Base-by-base conservation (phyloP, 2,329 filamentous ascomycete genomes). In the Zasmidium angulare region DNA sequence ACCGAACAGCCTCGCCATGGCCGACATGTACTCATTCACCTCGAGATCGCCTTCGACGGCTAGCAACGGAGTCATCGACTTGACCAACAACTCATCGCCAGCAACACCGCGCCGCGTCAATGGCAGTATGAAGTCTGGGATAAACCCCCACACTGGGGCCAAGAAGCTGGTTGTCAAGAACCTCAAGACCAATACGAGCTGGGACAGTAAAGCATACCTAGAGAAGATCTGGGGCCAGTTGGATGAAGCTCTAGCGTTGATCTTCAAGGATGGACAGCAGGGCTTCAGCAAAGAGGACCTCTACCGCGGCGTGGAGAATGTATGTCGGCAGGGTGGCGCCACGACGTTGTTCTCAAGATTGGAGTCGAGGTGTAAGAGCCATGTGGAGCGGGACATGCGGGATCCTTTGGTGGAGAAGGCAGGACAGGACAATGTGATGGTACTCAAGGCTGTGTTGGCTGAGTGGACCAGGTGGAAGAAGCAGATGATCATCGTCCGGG, bases 111-210 rank as follows among this genome's bases (percentile, higher is more conserved):
- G 66, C 20, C 60, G 65, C 22, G 47, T 65, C 26, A 65, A 64
- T 60, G 69, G 75, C 66, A 63, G 64, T 19, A 43, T 64, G 55
- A 78, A 55, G 26, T 43, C 57, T 47, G 67, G 79, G 53, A 90
- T 93, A 71, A 89, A 89, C 66, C 87, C 91, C 12, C 86, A 90
- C 69, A 81, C 83, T 11, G 92, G 91, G 29, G 87, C 91, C 20
- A 93, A 89, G 80, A 93, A 89, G 76, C 84, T 99, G 49, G 85
- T 93, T n/a, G 90, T 99, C 69, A 96, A 96, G 83, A 98, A 97
- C 73, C 83, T 97, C 64, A 86, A 89, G 60, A 82, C 84, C 1
- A 82, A 82, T 19, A 77, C 83, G n/a, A 82, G 83, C 59, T 80
- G 84, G 56, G 85, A 91, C 67, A 84, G 89, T 20, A 86, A 89